Conservation (phyloP, 2,329 filamentous ascomycete genomes). For the Tolypocladium inflatum region DNA sequence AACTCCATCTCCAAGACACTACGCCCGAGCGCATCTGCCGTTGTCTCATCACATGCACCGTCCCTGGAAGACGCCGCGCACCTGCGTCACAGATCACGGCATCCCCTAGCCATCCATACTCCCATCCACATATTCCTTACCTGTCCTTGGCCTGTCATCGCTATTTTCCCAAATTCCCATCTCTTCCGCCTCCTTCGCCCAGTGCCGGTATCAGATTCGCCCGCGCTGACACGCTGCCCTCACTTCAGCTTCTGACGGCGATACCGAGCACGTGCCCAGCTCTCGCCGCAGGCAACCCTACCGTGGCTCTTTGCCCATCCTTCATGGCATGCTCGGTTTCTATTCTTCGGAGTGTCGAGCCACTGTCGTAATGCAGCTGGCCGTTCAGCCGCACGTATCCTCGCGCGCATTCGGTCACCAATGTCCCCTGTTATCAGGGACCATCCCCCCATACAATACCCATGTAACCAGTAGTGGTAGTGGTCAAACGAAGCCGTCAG, state of each 20-base stretch:
- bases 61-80: too few relatives aligned
- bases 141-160: background rate
- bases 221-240: background rate
- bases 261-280: background rate
- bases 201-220: background rate
- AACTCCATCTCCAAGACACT: too few relatives aligned
- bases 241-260: background rate
- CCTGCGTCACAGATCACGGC: too few relatives aligned
- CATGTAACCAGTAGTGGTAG: background rate
- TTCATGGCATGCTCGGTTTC: background rate
- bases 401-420: background rate
- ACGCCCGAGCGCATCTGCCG: background rate
- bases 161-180: background rate
- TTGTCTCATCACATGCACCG: background rate
- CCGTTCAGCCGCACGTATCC: background rate
- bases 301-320: background rate
- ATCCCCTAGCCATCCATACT: too few relatives aligned
- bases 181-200: background rate
- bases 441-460: background rate
- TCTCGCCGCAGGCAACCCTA: background rate
- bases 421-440: background rate
- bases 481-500: background rate
- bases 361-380: background rate
- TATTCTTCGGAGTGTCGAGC: background rate
- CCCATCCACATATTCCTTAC: too few relatives aligned